Evolutionary conservation across 495 filamentous ascomycete species (phyloP).

Genomic region (Collariella sp.): DNA sequence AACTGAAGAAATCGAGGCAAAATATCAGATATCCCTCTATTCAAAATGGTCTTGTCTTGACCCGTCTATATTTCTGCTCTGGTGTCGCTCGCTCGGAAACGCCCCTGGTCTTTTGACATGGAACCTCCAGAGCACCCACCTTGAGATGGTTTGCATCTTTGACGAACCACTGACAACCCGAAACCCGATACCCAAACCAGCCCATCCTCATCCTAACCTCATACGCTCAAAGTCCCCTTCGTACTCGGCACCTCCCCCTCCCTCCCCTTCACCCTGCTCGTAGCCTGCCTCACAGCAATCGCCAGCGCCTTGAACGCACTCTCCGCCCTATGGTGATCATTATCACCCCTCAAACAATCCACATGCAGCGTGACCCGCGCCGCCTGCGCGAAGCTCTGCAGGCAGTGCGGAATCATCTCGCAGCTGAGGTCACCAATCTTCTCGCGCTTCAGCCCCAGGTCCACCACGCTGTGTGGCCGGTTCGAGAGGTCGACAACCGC

Average conservation of each 20-base stretch:
- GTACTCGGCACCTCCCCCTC: constrained; percentile 92
- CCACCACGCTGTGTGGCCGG: constrained; percentile 73
- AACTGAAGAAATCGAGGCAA: no score
- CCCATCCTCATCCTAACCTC: not conserved
- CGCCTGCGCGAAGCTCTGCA: constrained; percentile 86
- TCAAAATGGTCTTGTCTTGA: no score
- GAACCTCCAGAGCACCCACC: no score
- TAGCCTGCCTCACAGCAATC: constrained; percentile 70
- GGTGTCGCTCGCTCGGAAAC: no score
- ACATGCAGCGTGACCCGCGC: constrained; percentile 91
- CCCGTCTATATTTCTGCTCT: no score
- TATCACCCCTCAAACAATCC: constrained; percentile 75
- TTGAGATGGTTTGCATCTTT: no score
- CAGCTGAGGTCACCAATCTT: constrained; percentile 87
- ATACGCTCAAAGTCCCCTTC: constrained; percentile 67
- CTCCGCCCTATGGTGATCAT: constrained; percentile 95
- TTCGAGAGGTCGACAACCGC: constrained; percentile 92
- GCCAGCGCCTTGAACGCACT: constrained; percentile 96
- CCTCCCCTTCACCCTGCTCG: constrained; percentile 59
- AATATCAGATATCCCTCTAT: no score
- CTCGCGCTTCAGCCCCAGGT: constrained; percentile 75
- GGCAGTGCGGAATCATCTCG: constrained; percentile 95
- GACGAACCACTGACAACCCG: no score
- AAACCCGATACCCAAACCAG: not conserved
- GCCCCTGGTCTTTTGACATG: no score